phyloP scores from a whole-genome alignment of 805 yeast species.

The Kodamaea hsintzibuensis region DNA sequence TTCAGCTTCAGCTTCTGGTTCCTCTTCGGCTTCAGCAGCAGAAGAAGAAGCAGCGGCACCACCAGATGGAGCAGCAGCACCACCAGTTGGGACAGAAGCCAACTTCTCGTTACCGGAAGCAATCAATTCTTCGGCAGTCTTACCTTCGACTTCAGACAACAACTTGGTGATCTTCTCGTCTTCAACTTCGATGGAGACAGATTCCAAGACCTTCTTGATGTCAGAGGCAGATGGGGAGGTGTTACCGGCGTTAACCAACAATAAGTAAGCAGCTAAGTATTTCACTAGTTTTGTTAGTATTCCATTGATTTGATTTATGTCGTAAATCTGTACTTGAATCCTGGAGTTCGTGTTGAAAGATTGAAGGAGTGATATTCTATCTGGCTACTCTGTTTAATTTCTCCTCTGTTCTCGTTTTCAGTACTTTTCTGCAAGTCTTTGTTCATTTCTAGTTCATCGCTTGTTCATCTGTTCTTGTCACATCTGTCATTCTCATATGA shows the following conservation, averaged over 20 bases:
- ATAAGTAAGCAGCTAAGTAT: constrained; percentile 50
- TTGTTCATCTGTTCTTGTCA: not conserved
- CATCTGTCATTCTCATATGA: not conserved
- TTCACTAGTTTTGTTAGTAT: constrained; percentile 38
- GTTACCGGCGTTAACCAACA: constrained; percentile 49
- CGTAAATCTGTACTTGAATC: not conserved
- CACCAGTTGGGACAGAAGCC: constrained; percentile 37
- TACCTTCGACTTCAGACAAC: constrained; percentile 38
- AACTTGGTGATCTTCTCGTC: constrained; percentile 35
- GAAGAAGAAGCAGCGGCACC: constrained; percentile 27
- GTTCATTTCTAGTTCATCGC: not conserved
- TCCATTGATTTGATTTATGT: not conserved
- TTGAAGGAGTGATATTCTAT: too few relatives aligned
- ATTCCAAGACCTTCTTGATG: constrained; percentile 40
- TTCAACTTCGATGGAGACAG: constrained; percentile 40
- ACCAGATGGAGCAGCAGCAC: constrained; percentile 29
- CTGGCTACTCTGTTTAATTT: too few relatives aligned
- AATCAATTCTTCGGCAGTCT: constrained; percentile 36
- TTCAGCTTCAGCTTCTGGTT: constrained; percentile 26
- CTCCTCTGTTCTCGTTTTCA: not conserved
- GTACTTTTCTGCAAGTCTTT: not conserved
- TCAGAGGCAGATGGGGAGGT: constrained; percentile 45
- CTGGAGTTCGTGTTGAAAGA: too few relatives aligned
- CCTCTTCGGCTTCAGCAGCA: constrained; percentile 29
- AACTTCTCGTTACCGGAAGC: constrained; percentile 40